Conservation (phyloP, 441 rosid species). For the Euphorbia corollata region DNA sequence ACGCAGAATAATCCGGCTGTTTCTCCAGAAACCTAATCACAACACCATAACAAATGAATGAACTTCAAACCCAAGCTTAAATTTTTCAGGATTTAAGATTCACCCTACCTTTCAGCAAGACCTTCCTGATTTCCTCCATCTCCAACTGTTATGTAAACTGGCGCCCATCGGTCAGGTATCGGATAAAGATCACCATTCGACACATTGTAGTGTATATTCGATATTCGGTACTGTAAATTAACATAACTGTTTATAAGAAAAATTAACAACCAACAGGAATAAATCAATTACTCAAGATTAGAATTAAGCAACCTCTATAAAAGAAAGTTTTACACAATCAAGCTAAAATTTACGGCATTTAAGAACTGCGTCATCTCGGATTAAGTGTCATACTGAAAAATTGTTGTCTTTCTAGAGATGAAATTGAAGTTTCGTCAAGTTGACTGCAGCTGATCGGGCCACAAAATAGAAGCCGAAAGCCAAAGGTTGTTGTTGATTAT, state of each 20-base stretch:
- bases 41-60: too few relatives aligned
- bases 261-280: conserved; percentile 4
- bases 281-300: too few relatives aligned
- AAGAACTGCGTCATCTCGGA: not conserved
- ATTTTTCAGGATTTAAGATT: conserved; percentile 5
- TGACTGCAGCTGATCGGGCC: not conserved
- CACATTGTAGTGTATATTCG: conserved; percentile 56
- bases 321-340: too few relatives aligned
- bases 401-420: too few relatives aligned
- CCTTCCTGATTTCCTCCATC: conserved; percentile 95
- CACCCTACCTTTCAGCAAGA: conserved; percentile 53
- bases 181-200: conserved; percentile 56
- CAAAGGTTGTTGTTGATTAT: too few relatives aligned
- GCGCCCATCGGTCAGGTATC: conserved; percentile 64
- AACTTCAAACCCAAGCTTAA: not conserved
- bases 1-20: conserved; percentile 68
- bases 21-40: conserved; percentile 44
- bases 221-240: conserved; percentile 53
- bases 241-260: conserved; percentile 9
- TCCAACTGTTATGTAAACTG: conserved; percentile 73
- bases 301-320: too few relatives aligned
- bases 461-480: too few relatives aligned
- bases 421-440: not conserved
- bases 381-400: not conserved
- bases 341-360: too few relatives aligned